These are phyloP conservation scores for Rosa lucieae DNA, from an alignment of 306 rosid species.

Conservation along the genomic window DNA sequence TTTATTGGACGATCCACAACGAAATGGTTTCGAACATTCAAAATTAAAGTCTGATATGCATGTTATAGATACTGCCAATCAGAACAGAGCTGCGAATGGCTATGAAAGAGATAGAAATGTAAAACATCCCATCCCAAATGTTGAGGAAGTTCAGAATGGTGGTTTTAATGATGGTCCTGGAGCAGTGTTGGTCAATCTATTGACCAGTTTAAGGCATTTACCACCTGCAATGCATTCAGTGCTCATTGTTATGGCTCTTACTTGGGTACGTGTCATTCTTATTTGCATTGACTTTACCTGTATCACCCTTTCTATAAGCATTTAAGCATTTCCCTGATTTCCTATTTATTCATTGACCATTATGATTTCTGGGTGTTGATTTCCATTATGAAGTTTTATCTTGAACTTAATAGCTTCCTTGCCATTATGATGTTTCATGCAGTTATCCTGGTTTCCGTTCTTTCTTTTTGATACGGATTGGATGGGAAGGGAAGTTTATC, in stretches of 20 bases:
- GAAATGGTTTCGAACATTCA: conserved; percentile 46
- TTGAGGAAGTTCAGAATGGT: conserved; percentile 53
- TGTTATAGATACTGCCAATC: conserved; percentile 29
- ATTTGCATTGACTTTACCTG: conserved; percentile 21
- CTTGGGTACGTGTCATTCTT: conserved; percentile 66
- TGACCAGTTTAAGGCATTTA: conserved; percentile 93
- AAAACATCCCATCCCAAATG: conserved; percentile 39
- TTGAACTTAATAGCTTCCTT: conserved; percentile 21
- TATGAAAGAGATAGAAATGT: conserved; percentile 37
- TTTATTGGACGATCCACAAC: conserved; percentile 65
- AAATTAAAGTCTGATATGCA: conserved; percentile 42
- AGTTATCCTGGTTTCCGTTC: conserved; percentile 98
- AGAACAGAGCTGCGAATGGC: conserved; percentile 33
- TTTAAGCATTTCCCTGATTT: background rate
- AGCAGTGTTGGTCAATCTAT: conserved; percentile 83
- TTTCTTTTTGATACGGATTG: conserved; percentile 97
- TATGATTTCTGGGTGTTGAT: conserved; percentile 2
- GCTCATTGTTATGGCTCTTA: conserved; percentile 94
- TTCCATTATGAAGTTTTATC: conserved; percentile 28
- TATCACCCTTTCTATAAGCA: conserved; percentile 17
- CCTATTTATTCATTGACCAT: background rate
- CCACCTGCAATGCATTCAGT: conserved; percentile 99
- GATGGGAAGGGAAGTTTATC: conserved; percentile 99
- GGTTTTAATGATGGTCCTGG: conserved; percentile 78
- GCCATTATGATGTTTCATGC: conserved; percentile 30